Evolutionary conservation across 2,329 filamentous ascomycete species (phyloP), one percentile per base, ranked within the genome.

Genomic region (Aureobasidium sp.): DNA sequence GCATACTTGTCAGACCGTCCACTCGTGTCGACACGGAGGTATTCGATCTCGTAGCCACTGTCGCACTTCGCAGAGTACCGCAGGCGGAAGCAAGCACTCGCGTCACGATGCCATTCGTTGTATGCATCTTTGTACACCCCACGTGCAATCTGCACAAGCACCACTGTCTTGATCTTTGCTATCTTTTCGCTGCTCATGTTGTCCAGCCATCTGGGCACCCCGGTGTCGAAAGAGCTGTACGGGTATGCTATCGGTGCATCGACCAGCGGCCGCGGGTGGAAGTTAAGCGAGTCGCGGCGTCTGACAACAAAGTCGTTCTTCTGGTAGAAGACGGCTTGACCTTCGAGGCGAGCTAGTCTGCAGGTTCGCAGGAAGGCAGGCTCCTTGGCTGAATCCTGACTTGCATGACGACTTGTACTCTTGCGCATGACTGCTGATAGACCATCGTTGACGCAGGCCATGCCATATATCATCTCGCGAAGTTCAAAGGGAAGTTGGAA

Each of bases 401-500:
- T 55, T 45, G 60, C 48, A 22, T 45, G 15, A 22, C 57, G 57
- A 42, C 34, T 49, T 42, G 57, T 49, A 22, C 20, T 51, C 36
- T 42, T 60, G 25, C 57, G 15, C 49, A 62, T 34, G 60, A 62
- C n/a, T 37, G 48, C 42, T 27, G 60, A 27, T 17, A 62, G 25
- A 9, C 41, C 60, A 7, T 55, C 48, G 60, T 53, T 62, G 60
- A 53, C 39, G 51, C 49, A 48, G 17, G 37, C 60, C 48, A 62
- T 36, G 20, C 39, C 53, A 17, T 63, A 63, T 27, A 63, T 63
- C 61, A 63, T 63, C 9, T 57, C 49, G 3, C 61, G 52, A 31
- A 63, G 53, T 41, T 63, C 61, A 14, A 34, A 51, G 29, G 61
- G 61, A 12, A 63, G 61, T 41, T 56, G 61, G 34, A 62, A 62